Evolutionary conservation across 805 yeast genomes (phyloP).

Genomic region (Myxozyma geophila): DNA sequence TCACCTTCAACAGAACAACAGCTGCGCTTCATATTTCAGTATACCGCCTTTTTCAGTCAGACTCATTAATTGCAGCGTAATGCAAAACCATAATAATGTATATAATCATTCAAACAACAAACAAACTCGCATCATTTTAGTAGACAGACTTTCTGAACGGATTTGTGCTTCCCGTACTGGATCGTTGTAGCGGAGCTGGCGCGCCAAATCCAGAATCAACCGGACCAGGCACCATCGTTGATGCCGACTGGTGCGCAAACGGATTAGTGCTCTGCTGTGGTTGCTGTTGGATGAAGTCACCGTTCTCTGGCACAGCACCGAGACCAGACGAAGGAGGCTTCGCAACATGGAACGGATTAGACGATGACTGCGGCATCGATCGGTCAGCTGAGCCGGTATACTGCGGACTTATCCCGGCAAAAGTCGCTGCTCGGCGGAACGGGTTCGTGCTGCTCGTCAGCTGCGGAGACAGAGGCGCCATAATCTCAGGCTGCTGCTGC

Average conservation of each 20-base stretch:
- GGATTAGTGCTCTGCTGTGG: slow-evolving; percentile 10
- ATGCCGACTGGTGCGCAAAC: background rate
- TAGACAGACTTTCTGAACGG: slow-evolving; percentile 17
- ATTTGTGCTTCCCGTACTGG: slow-evolving; percentile 19
- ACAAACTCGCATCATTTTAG: background rate
- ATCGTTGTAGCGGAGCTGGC: slow-evolving; percentile 2
- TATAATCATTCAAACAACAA: background rate
- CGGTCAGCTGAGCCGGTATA: slow-evolving; percentile 11
- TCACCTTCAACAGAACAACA: too few species aligned
- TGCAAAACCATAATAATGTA: too few species aligned
- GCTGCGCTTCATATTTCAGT: too few species aligned
- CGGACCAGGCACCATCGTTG: background rate
- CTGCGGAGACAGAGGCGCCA: slow-evolving; percentile 18
- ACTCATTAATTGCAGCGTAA: too few species aligned
- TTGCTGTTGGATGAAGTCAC: background rate
- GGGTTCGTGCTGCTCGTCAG: slow-evolving; percentile 34
- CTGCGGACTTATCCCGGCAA: slow-evolving; percentile 30
- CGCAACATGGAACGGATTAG: slow-evolving; percentile 28
- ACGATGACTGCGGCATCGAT: background rate
- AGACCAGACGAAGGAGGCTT: slow-evolving; percentile 17
- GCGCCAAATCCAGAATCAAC: background rate
- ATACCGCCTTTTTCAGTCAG: too few species aligned
- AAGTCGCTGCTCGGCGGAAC: slow-evolving; percentile 29
- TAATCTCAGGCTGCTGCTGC: slow-evolving; percentile 6
- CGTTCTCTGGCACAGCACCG: slow-evolving; percentile 25